Base-by-base conservation (phyloP, 768 basidiomycete genomes). In the Gloeopeniophorella convolvens region DNA sequence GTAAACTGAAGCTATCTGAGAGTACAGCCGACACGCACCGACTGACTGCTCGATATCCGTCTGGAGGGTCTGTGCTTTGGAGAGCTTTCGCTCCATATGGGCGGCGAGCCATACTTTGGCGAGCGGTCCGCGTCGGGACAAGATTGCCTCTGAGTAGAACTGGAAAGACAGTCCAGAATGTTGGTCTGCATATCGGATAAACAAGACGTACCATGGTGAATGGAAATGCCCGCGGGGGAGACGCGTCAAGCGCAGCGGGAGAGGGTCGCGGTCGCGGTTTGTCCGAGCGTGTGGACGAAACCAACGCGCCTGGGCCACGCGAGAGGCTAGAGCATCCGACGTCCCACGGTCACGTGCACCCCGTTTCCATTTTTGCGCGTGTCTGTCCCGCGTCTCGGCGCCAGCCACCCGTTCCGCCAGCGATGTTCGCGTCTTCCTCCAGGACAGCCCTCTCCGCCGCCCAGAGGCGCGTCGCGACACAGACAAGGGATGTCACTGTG, bases 21-120 rank as follows among this genome's bases (percentile, higher is more conserved):
- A n/a, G 11, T 37, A 4, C 15, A 54, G 33, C 27, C 20, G 26
- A 3, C 47, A 72, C 85, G 58, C 58, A 85, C 90, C 89, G 59
- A 95, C 91, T 47, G 89, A 88, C 65, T 97, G 82, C 58, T 87
- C 91, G 45, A 99, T 96, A 67, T 96, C 90, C 0, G 94, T 94
- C 63, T 93, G 89, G 2, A 96, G 71, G 1, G 95, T 92, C 66
- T 95, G 91, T 23, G 85, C 83, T 69, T 98, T 99, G 59, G 89
- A 92, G 62, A 99, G 82, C 72, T 97, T 97, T 62, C 91, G 82
- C 69, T 97, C 93, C 83, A 95, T 93, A 75, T 97, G 95, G 1
- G 96, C 95, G 34, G 95, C 94, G 46, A 99, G 85, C 96, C 96
- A 99, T 74, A 99, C 92, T 72, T 85, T 90, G 30, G 92, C 95